phyloP scores from a whole-genome alignment of 1,139 yeast species.

The Suhomyces anneliseae region DNA sequence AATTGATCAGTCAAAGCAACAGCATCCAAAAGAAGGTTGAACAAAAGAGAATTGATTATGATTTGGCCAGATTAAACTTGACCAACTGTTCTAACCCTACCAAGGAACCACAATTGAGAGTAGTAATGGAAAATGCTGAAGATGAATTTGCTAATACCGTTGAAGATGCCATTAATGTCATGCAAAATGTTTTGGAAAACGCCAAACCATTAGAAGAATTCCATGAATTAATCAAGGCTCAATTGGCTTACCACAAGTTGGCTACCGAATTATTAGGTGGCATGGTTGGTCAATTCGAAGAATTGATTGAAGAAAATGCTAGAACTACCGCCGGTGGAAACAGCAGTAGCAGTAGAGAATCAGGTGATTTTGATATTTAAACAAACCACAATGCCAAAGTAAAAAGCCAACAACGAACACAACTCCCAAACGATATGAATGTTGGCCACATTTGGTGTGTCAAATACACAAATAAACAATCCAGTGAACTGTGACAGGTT shows the following conservation, averaged over 20 bases:
- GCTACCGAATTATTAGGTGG: slow-evolving; percentile 69
- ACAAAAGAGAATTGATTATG: slow-evolving; percentile 76
- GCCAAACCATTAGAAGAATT: slow-evolving; percentile 73
- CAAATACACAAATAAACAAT: too few relatives aligned
- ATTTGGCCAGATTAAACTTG: slow-evolving; percentile 68
- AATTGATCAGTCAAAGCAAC: slow-evolving; percentile 64
- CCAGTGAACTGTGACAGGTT: too few relatives aligned
- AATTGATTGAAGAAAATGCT: slow-evolving; percentile 51
- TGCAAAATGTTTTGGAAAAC: slow-evolving; percentile 78
- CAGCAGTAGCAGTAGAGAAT: slow-evolving; percentile 30
- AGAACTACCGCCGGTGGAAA: slow-evolving; percentile 17
- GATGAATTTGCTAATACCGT: slow-evolving; percentile 90
- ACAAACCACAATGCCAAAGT: background rate
- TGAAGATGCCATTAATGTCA: slow-evolving; percentile 81
- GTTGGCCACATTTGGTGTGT: too few relatives aligned
- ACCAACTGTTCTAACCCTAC: slow-evolving; percentile 71
- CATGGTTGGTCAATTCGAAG: slow-evolving; percentile 65
- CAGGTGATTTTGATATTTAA: slow-evolving; percentile 49
- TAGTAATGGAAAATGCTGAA: slow-evolving; percentile 80
- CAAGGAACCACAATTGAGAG: slow-evolving; percentile 72
- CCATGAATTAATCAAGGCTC: slow-evolving; percentile 73
- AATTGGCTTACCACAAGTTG: slow-evolving; percentile 77
- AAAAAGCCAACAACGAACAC: too few relatives aligned
- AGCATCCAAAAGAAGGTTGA: slow-evolving; percentile 76
- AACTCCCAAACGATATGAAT: too few relatives aligned